A percentile compares a stretch with the other conserved stretches of the same genome.
phyloP scores from a whole-genome alignment of 805 yeast genomes.

The Teunomyces atbi region DNA sequence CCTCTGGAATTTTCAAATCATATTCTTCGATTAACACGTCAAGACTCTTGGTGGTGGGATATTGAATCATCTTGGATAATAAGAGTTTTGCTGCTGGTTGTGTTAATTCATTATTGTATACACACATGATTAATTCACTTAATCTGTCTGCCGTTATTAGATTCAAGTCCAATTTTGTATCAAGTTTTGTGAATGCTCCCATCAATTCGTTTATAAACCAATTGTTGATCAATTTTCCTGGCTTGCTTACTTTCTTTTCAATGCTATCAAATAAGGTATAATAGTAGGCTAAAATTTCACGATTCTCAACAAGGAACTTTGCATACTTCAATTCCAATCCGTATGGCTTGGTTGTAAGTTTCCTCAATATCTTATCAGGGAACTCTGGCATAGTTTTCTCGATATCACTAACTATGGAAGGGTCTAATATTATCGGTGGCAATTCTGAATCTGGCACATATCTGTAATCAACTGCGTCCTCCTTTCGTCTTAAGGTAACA shows the following conservation, averaged over 20 bases:
- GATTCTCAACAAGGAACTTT: conserved; percentile 55
- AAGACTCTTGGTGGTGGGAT: conserved; percentile 32
- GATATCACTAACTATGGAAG: conserved; percentile 42
- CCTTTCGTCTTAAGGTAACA: conserved; percentile 68
- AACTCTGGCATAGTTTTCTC: conserved; percentile 48
- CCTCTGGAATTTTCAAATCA: conserved; percentile 40
- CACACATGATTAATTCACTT: conserved; percentile 52
- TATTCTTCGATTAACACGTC: conserved; percentile 51
- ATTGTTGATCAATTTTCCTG: conserved; percentile 52
- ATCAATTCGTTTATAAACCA: conserved; percentile 83
- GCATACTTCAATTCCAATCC: conserved; percentile 71
- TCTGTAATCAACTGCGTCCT: conserved; percentile 80
- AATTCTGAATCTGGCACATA: conserved; percentile 95
- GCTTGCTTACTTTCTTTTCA: conserved; percentile 17
- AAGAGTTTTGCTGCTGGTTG: conserved; percentile 66
- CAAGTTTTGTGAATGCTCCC: conserved; percentile 62
- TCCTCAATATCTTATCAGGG: conserved; percentile 58
- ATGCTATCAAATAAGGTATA: conserved; percentile 33
- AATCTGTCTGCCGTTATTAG: conserved; percentile 42
- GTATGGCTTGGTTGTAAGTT: conserved; percentile 50
- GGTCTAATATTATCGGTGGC: conserved; percentile 52
- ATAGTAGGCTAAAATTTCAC: conserved; percentile 53
- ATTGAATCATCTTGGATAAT: conserved; percentile 57
- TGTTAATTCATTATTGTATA: conserved; percentile 51
- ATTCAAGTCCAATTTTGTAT: conserved; percentile 28